phyloP scores from a whole-genome alignment of 2,329 filamentous ascomycete genomes.

The Septoria petroselini region DNA sequence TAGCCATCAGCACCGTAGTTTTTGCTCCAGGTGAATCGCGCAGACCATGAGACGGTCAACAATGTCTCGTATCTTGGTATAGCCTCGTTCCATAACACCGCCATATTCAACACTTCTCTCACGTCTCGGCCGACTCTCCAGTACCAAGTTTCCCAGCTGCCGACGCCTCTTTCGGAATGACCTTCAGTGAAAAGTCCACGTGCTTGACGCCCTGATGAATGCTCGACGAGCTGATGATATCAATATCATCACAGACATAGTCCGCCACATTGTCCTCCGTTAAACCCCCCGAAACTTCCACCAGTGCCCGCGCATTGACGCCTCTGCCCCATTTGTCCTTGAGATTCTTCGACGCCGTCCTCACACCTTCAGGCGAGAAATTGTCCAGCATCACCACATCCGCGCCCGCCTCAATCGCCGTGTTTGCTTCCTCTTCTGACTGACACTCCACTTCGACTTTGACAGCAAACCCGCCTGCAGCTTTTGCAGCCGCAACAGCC shows the following conservation, averaged over 20 bases:
- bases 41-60: too few relatives aligned
- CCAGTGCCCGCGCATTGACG: slow-evolving; percentile 59
- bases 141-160: slow-evolving; percentile 26
- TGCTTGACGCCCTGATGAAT: slow-evolving; percentile 95
- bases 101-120: too few relatives aligned
- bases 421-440: slow-evolving; percentile 80
- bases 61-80: too few relatives aligned
- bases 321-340: slow-evolving; percentile 74
- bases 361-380: slow-evolving; percentile 77
- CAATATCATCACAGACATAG: slow-evolving; percentile 80
- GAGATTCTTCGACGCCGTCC: slow-evolving; percentile 67
- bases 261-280: slow-evolving; percentile 76
- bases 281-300: slow-evolving; percentile 91
- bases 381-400: slow-evolving; percentile 98
- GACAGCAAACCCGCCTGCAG: slow-evolving; percentile 80
- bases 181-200: slow-evolving; percentile 95
- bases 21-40: too few relatives aligned
- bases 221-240: slow-evolving; percentile 92
- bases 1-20: too few relatives aligned
- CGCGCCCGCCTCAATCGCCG: slow-evolving; percentile 84
- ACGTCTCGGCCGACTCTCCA: slow-evolving; percentile 27
- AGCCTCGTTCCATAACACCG: too few relatives aligned
- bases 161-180: slow-evolving; percentile 50
- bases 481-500: slow-evolving; percentile 79
- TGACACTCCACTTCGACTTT: slow-evolving; percentile 98